Percentiles rank a stretch among this genome's conserved stretches.
These are phyloP conservation scores for Wickerhamiella dianesei DNA, from an alignment of 805 yeast genomes.

Conservation along the genomic window DNA sequence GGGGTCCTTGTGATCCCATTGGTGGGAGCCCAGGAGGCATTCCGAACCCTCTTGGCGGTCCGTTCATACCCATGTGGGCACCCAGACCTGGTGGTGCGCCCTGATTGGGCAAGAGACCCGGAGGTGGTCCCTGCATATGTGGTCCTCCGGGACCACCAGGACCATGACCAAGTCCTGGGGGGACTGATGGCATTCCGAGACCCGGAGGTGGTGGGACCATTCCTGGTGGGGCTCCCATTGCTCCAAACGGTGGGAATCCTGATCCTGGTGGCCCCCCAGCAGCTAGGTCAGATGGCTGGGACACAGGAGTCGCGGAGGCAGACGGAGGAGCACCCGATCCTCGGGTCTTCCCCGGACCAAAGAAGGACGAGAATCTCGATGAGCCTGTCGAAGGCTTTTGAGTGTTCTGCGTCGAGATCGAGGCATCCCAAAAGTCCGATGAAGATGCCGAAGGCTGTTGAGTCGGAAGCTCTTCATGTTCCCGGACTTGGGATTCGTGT, in stretches of 20 bases:
- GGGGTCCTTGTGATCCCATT: neutral
- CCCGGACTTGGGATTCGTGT: no score
- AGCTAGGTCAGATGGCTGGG: neutral
- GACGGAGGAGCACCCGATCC: neutral
- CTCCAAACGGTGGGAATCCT: conserved; percentile 4
- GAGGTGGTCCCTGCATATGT: conserved; percentile 1
- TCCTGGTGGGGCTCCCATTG: conserved; percentile 7
- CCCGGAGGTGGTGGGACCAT: conserved; percentile 6
- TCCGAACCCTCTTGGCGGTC: neutral
- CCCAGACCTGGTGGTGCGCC: neutral
- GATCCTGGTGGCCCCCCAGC: conserved; percentile 3
- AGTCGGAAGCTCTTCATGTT: neutral
- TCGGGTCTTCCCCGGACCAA: conserved; percentile 6
- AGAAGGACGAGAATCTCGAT: conserved; percentile 16
- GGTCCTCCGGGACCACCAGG: neutral
- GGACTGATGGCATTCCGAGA: neutral
- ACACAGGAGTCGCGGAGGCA: neutral
- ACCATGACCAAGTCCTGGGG: neutral
- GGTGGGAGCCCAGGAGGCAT: neutral
- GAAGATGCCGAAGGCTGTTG: neutral
- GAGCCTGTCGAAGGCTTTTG: conserved; percentile 5
- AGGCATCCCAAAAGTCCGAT: conserved; percentile 5
- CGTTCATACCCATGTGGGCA: neutral
- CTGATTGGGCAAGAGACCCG: neutral
- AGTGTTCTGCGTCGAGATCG: neutral